These are phyloP conservation scores for Cytospora mali DNA, from an alignment of 2,329 filamentous ascomycete genomes.

Conservation along the genomic window DNA sequence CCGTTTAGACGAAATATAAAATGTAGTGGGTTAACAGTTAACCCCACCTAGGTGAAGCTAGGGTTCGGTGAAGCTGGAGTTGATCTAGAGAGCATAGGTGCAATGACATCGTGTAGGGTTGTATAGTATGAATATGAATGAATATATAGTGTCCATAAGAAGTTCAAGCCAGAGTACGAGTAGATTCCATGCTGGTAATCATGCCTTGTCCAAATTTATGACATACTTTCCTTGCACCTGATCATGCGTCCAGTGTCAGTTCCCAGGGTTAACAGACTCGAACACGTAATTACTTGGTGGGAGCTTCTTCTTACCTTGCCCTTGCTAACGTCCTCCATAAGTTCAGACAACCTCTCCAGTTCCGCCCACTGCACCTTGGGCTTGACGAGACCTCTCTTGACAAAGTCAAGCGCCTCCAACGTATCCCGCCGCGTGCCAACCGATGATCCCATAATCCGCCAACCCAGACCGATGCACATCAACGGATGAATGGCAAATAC, in stretches of 20 bases:
- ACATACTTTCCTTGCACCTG: constrained; percentile 28
- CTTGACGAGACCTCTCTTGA: constrained; percentile 37
- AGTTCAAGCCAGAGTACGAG: too few species aligned
- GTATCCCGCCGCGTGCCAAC: constrained; percentile 44
- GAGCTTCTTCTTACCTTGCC: constrained; percentile 29
- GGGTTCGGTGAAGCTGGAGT: too few species aligned
- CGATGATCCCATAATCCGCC: constrained; percentile 39
- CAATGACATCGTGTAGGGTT: too few species aligned
- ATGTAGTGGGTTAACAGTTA: too few species aligned
- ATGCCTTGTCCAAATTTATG: constrained; percentile 21
- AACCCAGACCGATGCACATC: constrained; percentile 40
- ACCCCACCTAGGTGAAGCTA: too few species aligned
- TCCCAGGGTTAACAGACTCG: too few species aligned
- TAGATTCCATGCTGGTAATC: too few species aligned
- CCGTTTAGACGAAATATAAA: too few species aligned
- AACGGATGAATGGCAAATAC: constrained; percentile 39
- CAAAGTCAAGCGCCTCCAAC: constrained; percentile 45
- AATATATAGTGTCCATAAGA: too few species aligned
- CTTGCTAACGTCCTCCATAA: constrained; percentile 29
- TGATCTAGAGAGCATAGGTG: too few species aligned
- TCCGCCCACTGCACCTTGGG: constrained; percentile 35
- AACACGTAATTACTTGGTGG: too few species aligned
- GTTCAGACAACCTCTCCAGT: constrained; percentile 32
- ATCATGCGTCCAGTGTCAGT: neutral
- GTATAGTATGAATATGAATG: too few species aligned